Evolutionary conservation across 1,139 yeast species (phyloP), one percentile per base, ranked within the genome.

Genomic region (Saccharomycopsis hybrid): DNA sequence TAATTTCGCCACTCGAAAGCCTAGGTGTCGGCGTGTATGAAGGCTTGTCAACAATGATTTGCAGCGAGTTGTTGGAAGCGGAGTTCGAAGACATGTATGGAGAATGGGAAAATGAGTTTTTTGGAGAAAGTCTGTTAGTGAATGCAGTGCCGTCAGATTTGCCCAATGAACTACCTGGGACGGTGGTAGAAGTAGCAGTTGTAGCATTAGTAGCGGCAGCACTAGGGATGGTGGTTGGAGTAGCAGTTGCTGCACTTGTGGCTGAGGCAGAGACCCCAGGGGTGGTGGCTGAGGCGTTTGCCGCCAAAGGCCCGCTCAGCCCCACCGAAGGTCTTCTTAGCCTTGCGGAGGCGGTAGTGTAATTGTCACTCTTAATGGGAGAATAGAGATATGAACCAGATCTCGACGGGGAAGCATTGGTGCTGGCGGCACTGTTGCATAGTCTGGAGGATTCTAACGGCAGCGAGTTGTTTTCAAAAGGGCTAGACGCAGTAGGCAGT

Each of bases 1-100:
- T 73, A 40, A 77, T 70, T 54, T 76, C 77, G 44, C 75, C 82
- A 32, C 66, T 66, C 32, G 64, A 61, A 29, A 63, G 59, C 41
- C 57, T 55, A 8, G 47, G 9, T 24, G 46, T 33, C 2, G 44
- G 18, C 3, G 38, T 36, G 24, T 28, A 25, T 11, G 30, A 25
- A 37, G 31, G 11, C 9, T 37, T 37, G 11, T 18, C 24, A 27
- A 8, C 39, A 36, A 36, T 36, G 39, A 36, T 36, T 4, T 39
- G 42, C 28, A 11, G 42, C 7, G 18, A 11, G 24, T 8, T 18
- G 30, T 24, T 8, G 42, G 28, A 11, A 8, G 42, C 42, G n/a
- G 42, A 25, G 3, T 39, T 30, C 4, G 39, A 33, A 1, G 40
- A 43, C 4, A 31, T 29, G 39, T 32, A 18, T 8, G 36, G 41